Conservation (phyloP, 1,284 basidiomycete species). For the Apiotrichum brassicae region DNA sequence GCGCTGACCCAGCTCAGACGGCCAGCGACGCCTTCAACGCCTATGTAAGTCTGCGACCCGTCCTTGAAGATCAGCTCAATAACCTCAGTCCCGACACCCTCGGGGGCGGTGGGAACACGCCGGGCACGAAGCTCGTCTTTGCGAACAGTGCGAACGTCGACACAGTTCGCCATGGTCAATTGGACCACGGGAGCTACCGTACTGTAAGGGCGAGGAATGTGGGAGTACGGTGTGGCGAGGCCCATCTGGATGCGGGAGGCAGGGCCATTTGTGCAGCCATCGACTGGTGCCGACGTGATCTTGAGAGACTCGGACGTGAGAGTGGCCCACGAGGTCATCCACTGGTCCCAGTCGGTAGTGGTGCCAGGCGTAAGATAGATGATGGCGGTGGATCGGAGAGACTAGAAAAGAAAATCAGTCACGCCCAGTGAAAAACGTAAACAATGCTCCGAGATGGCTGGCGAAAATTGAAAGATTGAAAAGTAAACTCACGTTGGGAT, state of each 20-base stretch:
- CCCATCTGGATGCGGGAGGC: background rate
- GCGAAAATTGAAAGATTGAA: background rate
- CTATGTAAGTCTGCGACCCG: conserved; percentile 35
- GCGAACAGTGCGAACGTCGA: conserved; percentile 36
- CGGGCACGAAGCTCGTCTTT: conserved; percentile 34
- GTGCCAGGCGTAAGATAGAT: conserved; percentile 36
- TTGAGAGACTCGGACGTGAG: conserved; percentile 21
- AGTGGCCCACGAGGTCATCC: conserved; percentile 35
- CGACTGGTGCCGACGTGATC: conserved; percentile 19
- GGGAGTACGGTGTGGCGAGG: conserved; percentile 14
- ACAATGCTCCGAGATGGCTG: too few species aligned
- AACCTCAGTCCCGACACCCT: conserved; percentile 36
- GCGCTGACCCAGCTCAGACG: conserved; percentile 40
- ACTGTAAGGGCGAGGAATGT: conserved; percentile 23
- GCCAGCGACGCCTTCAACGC: conserved; percentile 38
- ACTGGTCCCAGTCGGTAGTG: conserved; percentile 35
- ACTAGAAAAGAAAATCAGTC: conserved; percentile 7
- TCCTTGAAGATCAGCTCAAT: conserved; percentile 38
- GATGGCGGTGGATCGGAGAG: conserved; percentile 26
- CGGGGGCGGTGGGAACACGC: conserved; percentile 32
- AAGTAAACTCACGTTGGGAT: background rate
- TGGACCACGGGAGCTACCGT: conserved; percentile 24
- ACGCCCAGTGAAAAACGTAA: too few species aligned
- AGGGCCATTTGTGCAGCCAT: background rate
- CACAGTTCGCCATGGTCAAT: conserved; percentile 33